phyloP scores from a whole-genome alignment of 257 asterid species.

The Solanum pimpinellifolium region DNA sequence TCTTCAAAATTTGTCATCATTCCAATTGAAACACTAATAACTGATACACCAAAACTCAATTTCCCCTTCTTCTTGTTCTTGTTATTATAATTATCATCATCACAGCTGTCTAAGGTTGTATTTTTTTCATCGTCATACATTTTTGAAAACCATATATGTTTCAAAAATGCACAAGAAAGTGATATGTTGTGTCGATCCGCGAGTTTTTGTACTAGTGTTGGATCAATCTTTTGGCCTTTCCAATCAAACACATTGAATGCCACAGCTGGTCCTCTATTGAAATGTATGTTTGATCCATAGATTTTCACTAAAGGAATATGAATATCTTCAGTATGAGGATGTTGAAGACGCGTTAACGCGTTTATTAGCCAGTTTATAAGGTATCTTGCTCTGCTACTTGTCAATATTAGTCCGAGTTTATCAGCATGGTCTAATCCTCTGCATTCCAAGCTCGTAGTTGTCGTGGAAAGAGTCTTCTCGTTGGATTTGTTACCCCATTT shows the following conservation, averaged over 20 bases:
- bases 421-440: conserved; percentile 74
- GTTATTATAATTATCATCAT: not conserved
- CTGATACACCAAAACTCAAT: conserved; percentile 20
- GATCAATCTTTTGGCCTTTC: conserved; percentile 69
- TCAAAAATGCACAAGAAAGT: conserved; percentile 39
- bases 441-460: conserved; percentile 13
- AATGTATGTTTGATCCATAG: conserved; percentile 56
- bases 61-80: conserved; percentile 2
- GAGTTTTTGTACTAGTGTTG: conserved; percentile 57
- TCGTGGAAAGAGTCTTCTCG: not conserved
- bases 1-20: conserved; percentile 62
- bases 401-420: conserved; percentile 42
- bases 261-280: conserved; percentile 50
- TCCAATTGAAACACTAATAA: conserved; percentile 43
- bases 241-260: conserved; percentile 77
- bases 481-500: conserved; percentile 1
- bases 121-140: conserved; percentile 22
- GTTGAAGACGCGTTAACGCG: conserved; percentile 45
- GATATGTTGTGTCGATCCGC: conserved; percentile 68
- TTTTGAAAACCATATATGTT: conserved; percentile 37
- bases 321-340: conserved; percentile 55
- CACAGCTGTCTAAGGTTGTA: conserved; percentile 3
- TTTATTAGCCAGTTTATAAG: conserved; percentile 59
- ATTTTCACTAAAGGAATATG: conserved; percentile 31
- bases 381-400: conserved; percentile 44